Percentiles rank a stretch among this genome's conserved stretches.
These are phyloP conservation scores for Cryptomeria japonica DNA, from an alignment of 75 land plant species.

Conservation along the genomic window DNA sequence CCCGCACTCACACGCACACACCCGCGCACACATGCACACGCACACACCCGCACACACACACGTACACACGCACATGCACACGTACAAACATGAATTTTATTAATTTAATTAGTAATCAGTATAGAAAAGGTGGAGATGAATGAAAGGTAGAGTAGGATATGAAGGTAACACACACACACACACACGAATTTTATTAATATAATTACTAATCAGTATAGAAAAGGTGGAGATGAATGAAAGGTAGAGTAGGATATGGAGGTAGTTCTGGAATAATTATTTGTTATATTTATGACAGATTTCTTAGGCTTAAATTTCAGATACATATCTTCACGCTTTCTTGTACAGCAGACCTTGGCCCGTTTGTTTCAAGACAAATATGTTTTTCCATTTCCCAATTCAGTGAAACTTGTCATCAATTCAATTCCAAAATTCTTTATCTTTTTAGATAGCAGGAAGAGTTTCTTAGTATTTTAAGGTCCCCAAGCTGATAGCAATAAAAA, in stretches of 20 bases:
- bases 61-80: no score
- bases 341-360: background rate
- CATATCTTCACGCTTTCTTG: background rate
- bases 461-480: background rate
- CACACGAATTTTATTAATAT: background rate
- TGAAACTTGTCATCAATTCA: background rate
- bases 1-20: no score
- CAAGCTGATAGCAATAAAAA: background rate
- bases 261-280: background rate
- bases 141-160: no score
- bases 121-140: no score
- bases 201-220: background rate
- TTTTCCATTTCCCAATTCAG: background rate
- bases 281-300: background rate
- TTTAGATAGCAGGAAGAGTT: background rate
- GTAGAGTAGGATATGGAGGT: background rate
- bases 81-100: no score
- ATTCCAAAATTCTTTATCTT: background rate
- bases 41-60: no score
- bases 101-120: no score
- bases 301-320: background rate
- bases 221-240: background rate
- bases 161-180: no score
- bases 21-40: no score
- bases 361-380: background rate